Evolutionary conservation across 2,329 filamentous ascomycete genomes (phyloP), one percentile per base, ranked within the genome.

Genomic region (Zasmidium citrigriseum): DNA sequence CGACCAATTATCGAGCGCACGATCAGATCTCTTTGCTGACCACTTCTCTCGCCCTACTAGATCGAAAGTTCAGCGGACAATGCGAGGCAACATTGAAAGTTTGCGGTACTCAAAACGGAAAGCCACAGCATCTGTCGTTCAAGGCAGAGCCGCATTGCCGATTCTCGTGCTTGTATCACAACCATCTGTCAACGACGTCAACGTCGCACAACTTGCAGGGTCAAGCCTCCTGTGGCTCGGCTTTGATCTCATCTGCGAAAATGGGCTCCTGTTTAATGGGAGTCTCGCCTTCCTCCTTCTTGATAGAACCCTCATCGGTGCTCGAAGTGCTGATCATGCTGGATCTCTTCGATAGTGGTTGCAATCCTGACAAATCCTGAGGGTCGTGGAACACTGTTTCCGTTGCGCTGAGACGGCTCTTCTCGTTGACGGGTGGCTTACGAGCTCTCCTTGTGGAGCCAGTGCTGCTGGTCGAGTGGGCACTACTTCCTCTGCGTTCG

Each of bases 321-420:
- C 62, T 63, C 2, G 60, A 57, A 1, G 60, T 63, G 47, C 62
- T 65, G 23, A 66, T 52, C 7, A 54, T 63, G 24, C 65, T 68
- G 23, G 52, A 51, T 23, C 64, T 53, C 48, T 66, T 65, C 7
- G 60, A 60, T 38, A 59, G 27, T n/a, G 58, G 53, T 5, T 41
- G 46, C 21, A 49, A 24, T 18, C 48, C 29, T 4, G 56, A 52
- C 20, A 53, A 52, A n/a, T 61, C 57, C 7, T 44, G 57, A 2
- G 60, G 56, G n/a, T 61, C 63, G 48, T 67, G 59, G 44, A 70
- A 47, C 7, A 71, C 29, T 4, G 66, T 70, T 55, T 70, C 69
- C 12, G 69, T 69, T 10, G 67, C 64, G 2, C 61, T 65, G 4
- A 71, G 61, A 12, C 69, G 54, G 52, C 68, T 70, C 18, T 59